These are phyloP conservation scores for Ascoidea rubescens DNA, from an alignment of 805 yeast species.

Conservation along the genomic window DNA sequence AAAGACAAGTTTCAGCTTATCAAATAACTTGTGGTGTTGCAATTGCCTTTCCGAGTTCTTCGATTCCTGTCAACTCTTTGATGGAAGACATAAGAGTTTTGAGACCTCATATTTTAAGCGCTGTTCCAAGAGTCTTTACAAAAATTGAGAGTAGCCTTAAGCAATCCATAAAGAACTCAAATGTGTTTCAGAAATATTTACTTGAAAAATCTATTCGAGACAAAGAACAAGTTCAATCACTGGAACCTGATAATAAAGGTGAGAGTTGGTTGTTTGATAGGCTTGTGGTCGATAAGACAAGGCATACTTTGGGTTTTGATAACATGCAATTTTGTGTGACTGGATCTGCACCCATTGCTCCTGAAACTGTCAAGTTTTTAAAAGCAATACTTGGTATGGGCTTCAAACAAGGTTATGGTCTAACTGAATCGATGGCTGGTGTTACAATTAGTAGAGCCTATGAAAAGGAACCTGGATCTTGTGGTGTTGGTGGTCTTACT, in stretches of 20 bases:
- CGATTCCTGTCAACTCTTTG: slow-evolving; percentile 27
- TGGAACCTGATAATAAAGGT: slow-evolving; percentile 7
- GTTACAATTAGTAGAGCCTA: slow-evolving; percentile 18
- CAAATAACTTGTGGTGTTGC: slow-evolving; percentile 22
- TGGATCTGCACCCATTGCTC: slow-evolving; percentile 52
- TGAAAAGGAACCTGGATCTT: slow-evolving; percentile 24
- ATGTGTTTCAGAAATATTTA: not conserved
- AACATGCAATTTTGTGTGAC: slow-evolving; percentile 17
- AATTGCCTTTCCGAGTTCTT: slow-evolving; percentile 30
- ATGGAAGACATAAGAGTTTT: slow-evolving; percentile 33
- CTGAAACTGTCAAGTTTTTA: slow-evolving; percentile 38
- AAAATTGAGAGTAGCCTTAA: slow-evolving; percentile 36
- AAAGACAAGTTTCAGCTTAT: slow-evolving; percentile 24
- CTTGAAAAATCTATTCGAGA: slow-evolving; percentile 9
- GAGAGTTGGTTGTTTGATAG: slow-evolving; percentile 18
- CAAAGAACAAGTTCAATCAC: slow-evolving; percentile 7
- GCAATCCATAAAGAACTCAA: slow-evolving; percentile 18
- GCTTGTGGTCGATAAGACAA: slow-evolving; percentile 20
- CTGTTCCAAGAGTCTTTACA: slow-evolving; percentile 43
- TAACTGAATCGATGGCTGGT: slow-evolving; percentile 41
- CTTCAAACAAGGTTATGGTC: slow-evolving; percentile 37
- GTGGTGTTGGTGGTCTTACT: slow-evolving; percentile 27
- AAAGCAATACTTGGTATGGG: slow-evolving; percentile 35
- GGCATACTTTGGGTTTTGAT: slow-evolving; percentile 24
- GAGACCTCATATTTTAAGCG: slow-evolving; percentile 30